These are phyloP conservation scores for Alternaria dauci DNA, from an alignment of 2,329 filamentous ascomycete genomes.

Conservation along the genomic window DNA sequence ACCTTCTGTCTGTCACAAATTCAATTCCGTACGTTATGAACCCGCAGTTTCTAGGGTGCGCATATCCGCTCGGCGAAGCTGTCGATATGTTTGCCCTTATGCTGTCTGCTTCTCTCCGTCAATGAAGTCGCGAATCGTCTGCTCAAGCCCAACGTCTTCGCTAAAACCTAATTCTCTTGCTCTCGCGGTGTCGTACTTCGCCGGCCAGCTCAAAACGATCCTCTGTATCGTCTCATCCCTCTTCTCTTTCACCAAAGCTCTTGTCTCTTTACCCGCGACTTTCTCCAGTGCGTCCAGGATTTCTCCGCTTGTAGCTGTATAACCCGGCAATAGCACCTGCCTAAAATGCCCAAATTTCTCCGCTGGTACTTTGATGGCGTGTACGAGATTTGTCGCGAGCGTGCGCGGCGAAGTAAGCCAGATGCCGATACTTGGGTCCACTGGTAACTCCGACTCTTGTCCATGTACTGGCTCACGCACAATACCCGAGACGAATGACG, in stretches of 20 bases:
- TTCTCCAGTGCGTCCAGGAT: slow-evolving; percentile 65
- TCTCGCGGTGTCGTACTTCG: slow-evolving; percentile 63
- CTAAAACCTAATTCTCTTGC: slow-evolving; percentile 63
- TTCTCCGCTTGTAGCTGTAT: slow-evolving; percentile 62
- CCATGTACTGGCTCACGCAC: slow-evolving; percentile 70
- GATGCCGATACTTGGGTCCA: slow-evolving; percentile 61
- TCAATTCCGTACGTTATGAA: background rate
- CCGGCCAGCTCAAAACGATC: slow-evolving; percentile 66
- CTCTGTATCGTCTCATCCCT: slow-evolving; percentile 60
- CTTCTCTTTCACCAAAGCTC: slow-evolving; percentile 62
- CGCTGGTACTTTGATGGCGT: slow-evolving; percentile 59
- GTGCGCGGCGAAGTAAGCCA: slow-evolving; percentile 67
- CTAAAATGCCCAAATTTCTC: slow-evolving; percentile 62
- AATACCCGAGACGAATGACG: slow-evolving; percentile 70
- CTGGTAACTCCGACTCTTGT: slow-evolving; percentile 60
- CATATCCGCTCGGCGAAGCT: background rate
- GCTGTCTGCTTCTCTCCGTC: slow-evolving; percentile 35
- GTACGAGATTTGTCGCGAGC: slow-evolving; percentile 63
- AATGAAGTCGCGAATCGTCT: slow-evolving; percentile 57
- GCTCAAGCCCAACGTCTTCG: slow-evolving; percentile 58
- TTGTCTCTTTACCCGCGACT: slow-evolving; percentile 63
- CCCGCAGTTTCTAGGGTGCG: background rate
- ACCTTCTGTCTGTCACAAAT: background rate
- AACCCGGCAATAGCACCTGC: slow-evolving; percentile 63
- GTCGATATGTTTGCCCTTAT: background rate